These are phyloP conservation scores for Aureobasidium pullulans DNA, from an alignment of 2,329 filamentous ascomycete genomes.

Conservation along the genomic window DNA sequence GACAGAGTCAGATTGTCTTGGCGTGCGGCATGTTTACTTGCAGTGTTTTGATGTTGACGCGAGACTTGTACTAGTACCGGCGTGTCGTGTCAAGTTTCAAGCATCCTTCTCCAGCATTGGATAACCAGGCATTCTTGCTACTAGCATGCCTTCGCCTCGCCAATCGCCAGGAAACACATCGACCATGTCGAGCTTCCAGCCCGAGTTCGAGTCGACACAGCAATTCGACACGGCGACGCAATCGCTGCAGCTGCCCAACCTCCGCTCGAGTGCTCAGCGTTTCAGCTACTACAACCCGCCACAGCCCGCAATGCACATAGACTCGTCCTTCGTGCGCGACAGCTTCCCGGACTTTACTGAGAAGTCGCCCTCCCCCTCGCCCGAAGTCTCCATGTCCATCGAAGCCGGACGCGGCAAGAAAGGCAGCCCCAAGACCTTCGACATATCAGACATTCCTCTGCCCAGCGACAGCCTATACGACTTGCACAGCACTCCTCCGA, in stretches of 20 bases:
- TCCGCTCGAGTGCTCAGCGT: slow-evolving; percentile 7
- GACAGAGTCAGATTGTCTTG: neutral
- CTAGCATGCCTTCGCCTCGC: slow-evolving; percentile 8
- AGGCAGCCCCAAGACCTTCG: slow-evolving; percentile 30
- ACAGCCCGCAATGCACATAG: slow-evolving; percentile 3
- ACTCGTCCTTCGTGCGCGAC: slow-evolving; percentile 2
- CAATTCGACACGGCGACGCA: slow-evolving; percentile 18
- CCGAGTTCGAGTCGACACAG: slow-evolving; percentile 17
- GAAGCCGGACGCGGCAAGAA: slow-evolving; percentile 49
- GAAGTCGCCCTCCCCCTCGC: neutral
- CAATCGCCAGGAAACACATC: slow-evolving; percentile 14
- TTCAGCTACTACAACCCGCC: slow-evolving; percentile 4
- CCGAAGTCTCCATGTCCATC: slow-evolving; percentile 33
- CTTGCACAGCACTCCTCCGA: slow-evolving; percentile 35
- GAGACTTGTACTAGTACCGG: neutral
- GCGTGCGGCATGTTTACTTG: slow-evolving; percentile 9
- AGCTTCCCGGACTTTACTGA: slow-evolving; percentile 12
- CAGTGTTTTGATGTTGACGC: slow-evolving; percentile 14
- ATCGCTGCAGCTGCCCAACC: slow-evolving; percentile 12
- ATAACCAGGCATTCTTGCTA: neutral
- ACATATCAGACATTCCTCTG: slow-evolving; percentile 45
- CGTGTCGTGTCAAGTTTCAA: neutral
- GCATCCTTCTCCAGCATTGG: slow-evolving; percentile 6
- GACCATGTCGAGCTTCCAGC: slow-evolving; percentile 16
- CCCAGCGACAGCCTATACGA: slow-evolving; percentile 44